phyloP scores from a whole-genome alignment of 2,329 filamentous ascomycete species.

The Ceratocystis cubensis region DNA sequence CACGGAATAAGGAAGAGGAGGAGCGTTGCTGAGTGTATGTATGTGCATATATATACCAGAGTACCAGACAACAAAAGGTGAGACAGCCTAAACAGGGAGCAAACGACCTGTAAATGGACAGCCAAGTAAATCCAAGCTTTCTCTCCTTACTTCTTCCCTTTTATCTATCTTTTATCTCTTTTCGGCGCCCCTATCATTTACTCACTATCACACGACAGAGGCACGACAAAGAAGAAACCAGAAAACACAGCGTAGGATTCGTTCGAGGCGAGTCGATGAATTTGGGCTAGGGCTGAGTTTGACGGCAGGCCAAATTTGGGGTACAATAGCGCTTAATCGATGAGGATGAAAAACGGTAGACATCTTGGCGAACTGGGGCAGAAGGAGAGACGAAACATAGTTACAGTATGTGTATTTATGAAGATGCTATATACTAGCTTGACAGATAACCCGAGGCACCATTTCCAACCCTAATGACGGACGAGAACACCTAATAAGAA shows the following conservation, averaged over 20 bases:
- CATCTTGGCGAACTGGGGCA: background rate
- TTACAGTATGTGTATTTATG: background rate
- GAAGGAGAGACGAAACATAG: background rate
- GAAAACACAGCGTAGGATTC: conserved; percentile 4
- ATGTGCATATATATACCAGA: too few species aligned
- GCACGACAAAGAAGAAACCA: background rate
- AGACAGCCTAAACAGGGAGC: background rate
- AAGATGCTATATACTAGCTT: background rate
- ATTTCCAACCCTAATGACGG: too few species aligned
- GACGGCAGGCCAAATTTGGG: background rate
- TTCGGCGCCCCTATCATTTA: too few species aligned
- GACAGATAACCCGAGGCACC: too few species aligned
- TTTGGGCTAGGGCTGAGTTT: conserved; percentile 5
- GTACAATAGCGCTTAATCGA: conserved; percentile 7
- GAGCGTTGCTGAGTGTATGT: too few species aligned
- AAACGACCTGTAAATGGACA: background rate
- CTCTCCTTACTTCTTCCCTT: background rate
- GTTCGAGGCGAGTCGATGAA: background rate
- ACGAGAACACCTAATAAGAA: too few species aligned
- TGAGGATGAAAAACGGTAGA: background rate
- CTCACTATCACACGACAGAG: background rate
- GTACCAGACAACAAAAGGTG: background rate
- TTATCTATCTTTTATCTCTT: too few species aligned
- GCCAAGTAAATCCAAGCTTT: background rate
- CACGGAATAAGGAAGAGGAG: too few species aligned